phyloP scores from a whole-genome alignment of 768 basidiomycete genomes.

The Peribolospora baueri region DNA sequence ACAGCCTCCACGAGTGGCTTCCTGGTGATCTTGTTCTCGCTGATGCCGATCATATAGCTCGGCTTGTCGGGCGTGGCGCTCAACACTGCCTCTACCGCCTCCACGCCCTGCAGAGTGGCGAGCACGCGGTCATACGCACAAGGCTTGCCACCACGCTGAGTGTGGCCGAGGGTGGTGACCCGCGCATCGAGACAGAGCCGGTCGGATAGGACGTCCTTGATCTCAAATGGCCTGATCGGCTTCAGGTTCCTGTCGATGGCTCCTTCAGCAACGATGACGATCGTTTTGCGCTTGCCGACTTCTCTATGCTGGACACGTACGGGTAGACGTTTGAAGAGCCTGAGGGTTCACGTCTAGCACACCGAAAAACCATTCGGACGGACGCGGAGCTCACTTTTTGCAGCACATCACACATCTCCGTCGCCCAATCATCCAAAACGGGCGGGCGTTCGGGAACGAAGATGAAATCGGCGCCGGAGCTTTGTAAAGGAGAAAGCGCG shows the following conservation, averaged over 20 bases:
- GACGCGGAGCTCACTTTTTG: slow-evolving; percentile 32
- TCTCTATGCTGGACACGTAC: slow-evolving; percentile 42
- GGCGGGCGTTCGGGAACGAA: slow-evolving; percentile 94
- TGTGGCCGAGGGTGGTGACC: slow-evolving; percentile 91
- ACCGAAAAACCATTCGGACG: too few species aligned
- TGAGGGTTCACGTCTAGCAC: too few species aligned
- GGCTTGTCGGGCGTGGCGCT: slow-evolving; percentile 69
- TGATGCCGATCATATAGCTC: slow-evolving; percentile 89
- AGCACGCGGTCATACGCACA: slow-evolving; percentile 80
- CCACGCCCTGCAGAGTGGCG: slow-evolving; percentile 85
- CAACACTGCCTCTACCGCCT: slow-evolving; percentile 70
- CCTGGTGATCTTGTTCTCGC: slow-evolving; percentile 82
- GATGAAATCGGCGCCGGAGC: slow-evolving; percentile 71
- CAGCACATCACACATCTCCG: slow-evolving; percentile 68
- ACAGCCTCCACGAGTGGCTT: slow-evolving; percentile 87
- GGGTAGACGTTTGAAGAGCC: too few species aligned
- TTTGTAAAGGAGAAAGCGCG: background rate
- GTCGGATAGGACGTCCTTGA: slow-evolving; percentile 69
- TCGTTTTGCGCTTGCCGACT: slow-evolving; percentile 87
- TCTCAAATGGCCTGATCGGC: slow-evolving; percentile 72
- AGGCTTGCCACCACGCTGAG: slow-evolving; percentile 79
- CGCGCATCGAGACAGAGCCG: slow-evolving; percentile 77
- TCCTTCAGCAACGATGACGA: slow-evolving; percentile 94
- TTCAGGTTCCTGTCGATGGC: slow-evolving; percentile 68
- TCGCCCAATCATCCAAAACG: slow-evolving; percentile 53